A percentile compares a stretch with the other conserved stretches of the same genome.
Conservation (phyloP, 208 protist species). For the Crithidia expoeki region DNA sequence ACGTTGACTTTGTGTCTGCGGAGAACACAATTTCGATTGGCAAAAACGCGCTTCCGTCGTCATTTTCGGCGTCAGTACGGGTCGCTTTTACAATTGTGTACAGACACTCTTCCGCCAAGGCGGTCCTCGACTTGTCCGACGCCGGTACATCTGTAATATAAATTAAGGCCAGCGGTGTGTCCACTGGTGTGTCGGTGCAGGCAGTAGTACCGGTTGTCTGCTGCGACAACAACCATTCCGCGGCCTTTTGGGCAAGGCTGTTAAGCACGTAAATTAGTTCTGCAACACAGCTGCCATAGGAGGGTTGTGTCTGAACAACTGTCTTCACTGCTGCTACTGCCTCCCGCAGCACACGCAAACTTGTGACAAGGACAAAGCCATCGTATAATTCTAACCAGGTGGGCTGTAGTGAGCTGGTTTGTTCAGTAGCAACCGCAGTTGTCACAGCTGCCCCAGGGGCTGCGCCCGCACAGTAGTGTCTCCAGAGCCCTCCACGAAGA, state of each 20-base stretch:
- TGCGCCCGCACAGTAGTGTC: neutral
- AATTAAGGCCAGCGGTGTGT: conserved; percentile 28
- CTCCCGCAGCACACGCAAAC: conserved; percentile 20
- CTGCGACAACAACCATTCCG: neutral
- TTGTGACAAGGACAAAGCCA: conserved; percentile 24
- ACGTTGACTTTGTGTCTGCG: neutral
- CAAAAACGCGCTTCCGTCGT: neutral
- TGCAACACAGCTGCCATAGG: neutral
- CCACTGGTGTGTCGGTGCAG: neutral
- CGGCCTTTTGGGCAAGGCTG: neutral
- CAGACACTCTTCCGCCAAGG: conserved; percentile 14
- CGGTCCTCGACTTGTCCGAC: conserved; percentile 7
- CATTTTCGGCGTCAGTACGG: neutral
- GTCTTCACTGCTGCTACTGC: neutral
- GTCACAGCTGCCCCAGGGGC: neutral
- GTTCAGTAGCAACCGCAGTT: neutral
- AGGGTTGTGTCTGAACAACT: neutral
- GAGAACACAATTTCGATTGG: conserved; percentile 52
- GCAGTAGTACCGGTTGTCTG: neutral
- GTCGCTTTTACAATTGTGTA: neutral
- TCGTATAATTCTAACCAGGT: conserved; percentile 12
- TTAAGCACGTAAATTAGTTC: neutral
- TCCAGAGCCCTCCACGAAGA: conserved; percentile 11
- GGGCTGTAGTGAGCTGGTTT: neutral
- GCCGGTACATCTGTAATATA: conserved; percentile 27